A percentile compares a stretch with the other conserved stretches of the same genome.
These are phyloP conservation scores for Trichosporon coremiiforme DNA, from an alignment of 1,284 basidiomycete genomes.

Conservation along the genomic window DNA sequence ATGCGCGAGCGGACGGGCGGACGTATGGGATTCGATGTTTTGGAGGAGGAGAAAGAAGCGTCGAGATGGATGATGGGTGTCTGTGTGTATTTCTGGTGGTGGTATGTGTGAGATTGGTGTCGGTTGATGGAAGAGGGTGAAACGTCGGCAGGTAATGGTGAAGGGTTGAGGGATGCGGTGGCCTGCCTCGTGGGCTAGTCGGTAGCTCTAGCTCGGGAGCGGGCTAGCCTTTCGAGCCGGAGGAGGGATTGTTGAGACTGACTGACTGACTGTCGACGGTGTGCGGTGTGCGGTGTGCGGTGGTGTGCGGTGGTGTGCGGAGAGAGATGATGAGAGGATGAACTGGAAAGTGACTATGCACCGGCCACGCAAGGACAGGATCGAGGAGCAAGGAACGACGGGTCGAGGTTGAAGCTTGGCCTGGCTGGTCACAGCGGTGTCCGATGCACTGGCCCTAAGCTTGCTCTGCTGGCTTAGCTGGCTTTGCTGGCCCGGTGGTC, in stretches of 20 bases:
- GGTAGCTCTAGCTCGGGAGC: not conserved
- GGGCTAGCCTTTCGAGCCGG: not conserved
- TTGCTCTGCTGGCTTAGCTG: too few relatives aligned
- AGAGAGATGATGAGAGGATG: not conserved
- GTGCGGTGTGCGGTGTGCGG: too few relatives aligned
- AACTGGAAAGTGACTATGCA: not conserved
- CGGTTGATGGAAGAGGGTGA: constrained; percentile 11
- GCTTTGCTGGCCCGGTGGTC: not conserved
- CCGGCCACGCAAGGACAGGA: not conserved
- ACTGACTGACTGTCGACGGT: too few relatives aligned
- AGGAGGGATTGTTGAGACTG: too few relatives aligned
- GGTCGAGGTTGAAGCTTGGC: constrained; percentile 2
- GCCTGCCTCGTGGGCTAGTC: not conserved
- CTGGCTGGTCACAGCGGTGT: not conserved
- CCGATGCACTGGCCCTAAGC: not conserved
- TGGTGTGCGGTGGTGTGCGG: too few relatives aligned
- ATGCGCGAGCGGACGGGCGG: not conserved
- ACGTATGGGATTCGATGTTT: not conserved
- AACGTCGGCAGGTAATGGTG: not conserved
- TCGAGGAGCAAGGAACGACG: constrained; percentile 1
- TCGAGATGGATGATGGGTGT: constrained; percentile 12
- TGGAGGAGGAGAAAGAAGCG: not conserved
- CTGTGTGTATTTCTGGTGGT: constrained; percentile 8
- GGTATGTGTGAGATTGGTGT: constrained; percentile 4
- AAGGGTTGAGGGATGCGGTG: not conserved